These are phyloP conservation scores for Ceratocystis smalleyi DNA, from an alignment of 2,329 filamentous ascomycete genomes.

Conservation along the genomic window DNA sequence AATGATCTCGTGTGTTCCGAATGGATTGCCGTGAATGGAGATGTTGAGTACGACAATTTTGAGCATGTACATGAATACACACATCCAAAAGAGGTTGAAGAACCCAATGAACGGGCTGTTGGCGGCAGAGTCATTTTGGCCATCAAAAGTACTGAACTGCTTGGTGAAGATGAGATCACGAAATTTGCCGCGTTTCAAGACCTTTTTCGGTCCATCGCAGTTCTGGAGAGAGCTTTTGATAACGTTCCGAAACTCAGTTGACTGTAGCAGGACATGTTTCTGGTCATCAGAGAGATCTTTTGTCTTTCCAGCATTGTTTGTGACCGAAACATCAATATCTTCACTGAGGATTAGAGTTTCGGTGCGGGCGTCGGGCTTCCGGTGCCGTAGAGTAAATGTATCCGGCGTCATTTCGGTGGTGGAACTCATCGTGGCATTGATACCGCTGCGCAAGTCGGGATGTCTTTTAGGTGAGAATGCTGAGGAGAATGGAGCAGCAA, in stretches of 20 bases:
- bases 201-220: conserved; percentile 1
- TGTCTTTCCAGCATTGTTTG: conserved; percentile 15
- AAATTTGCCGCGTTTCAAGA: conserved; percentile 22
- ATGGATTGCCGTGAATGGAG: conserved; percentile 48
- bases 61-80: conserved; percentile 48
- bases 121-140: conserved; percentile 47
- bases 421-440: background rate
- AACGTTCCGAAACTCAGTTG: conserved; percentile 10
- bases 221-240: conserved; percentile 7
- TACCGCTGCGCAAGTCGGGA: background rate
- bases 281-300: conserved; percentile 20
- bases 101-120: conserved; percentile 65
- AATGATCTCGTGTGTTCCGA: conserved; percentile 59
- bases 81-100: conserved; percentile 65
- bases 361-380: conserved; percentile 1
- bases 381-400: background rate
- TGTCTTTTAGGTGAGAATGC: background rate
- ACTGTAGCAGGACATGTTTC: conserved; percentile 11
- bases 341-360: conserved; percentile 17
- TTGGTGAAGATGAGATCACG: conserved; percentile 50
- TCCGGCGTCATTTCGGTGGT: background rate
- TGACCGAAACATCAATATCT: conserved; percentile 16
- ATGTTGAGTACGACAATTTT: conserved; percentile 55
- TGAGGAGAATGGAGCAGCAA: conserved; percentile 11
- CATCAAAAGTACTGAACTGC: conserved; percentile 60